Base-by-base conservation (phyloP, 1,284 basidiomycete species). In the Lentinula novae-zelandiae region DNA sequence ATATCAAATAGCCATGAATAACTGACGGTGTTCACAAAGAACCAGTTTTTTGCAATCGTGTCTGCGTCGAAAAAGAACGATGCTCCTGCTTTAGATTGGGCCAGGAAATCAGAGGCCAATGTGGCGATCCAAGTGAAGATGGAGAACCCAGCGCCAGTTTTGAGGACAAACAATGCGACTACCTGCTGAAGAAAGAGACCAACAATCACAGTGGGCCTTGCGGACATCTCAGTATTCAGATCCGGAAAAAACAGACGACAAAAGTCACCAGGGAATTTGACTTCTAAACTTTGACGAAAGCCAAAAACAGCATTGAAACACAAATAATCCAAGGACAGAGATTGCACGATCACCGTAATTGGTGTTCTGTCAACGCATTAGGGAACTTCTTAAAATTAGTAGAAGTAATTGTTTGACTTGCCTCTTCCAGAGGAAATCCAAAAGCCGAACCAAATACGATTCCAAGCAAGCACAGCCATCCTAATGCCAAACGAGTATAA, bases 91-190 rank as follows among this genome's bases (percentile, higher is more conserved):
- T 82, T 73, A 17, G 83, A 85, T 72, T 90, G 78, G 8, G 72
- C 72, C 62, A 93, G 76, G 74, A 91, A 91, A 71, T 91, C 89
- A 20, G 82, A 78, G 6, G 91, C 90, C 33, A 91, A 83, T 58
- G 75, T 82, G 2, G 92, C 90, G 62, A 94, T 83, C 84, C 90
- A 95, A 60, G 80, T 82, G 80, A 94, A 94, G 60, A 94, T 82
- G 44, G 81, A 82, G 74, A 89, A 93, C 38, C 93, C 93, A 50
- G 92, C 92, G 55, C 76, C 76, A 15, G 86, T 84, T 75, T 93
- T 93, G 67, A 95, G 81, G 46, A 95, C 93, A 70, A 95, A 93
- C 58, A 95, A 80, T 1, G 92, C 93, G 60, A 95, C 84, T 13
- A 78, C 54, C 31, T 95, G 92, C 69, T 95, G 93, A 54, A 89